Evolutionary conservation across 2,329 filamentous ascomycete species (phyloP), one percentile per base, ranked within the genome.

Genomic region (Thyridium curvatum): DNA sequence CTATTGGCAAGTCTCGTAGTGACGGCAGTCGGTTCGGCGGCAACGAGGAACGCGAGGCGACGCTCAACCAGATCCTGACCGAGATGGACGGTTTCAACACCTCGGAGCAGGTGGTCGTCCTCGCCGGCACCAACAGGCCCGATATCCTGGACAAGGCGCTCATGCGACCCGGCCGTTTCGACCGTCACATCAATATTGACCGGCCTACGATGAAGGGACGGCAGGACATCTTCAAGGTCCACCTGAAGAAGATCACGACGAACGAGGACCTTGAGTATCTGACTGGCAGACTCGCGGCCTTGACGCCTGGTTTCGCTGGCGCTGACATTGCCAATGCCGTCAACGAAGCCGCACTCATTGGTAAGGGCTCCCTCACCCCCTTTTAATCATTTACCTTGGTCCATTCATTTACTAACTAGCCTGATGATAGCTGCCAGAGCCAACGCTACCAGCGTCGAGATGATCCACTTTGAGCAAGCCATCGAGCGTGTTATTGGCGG

Each of bases 81-180:
- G 93, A 98, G 62, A 98, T 98, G 93, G 93, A 98, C 59, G 93
- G 91, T 42, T 97, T 97, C 79, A 96, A 96, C 65, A 97, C 91
- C 8, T 79, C 84, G 3, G 91, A 97, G 55, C 91, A 97, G 66
- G 86, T 98, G 32, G 91, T 98, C 38, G 93, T 98, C 26, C 76
- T 98, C 45, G 93, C 93, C 35, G 93, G 93, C 68, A 98, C 93
- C 40, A 98, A 98, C 68, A 78, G 93, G 65, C 85, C 89, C 10
- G 93, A 98, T 60, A 81, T 97, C 35, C 77, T 98, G 32, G 93
- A 98, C 62, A 89, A 93, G 69, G 93, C 93, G 8, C 70, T 98
- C 49, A 93, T 97, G 86, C 84, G 93, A 55, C 93, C 93, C 38
- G 93, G 93, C 41, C 89, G 93, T 53, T 98, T 98, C 56, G 93